Evolutionary conservation across 345 rosid genomes (phyloP), one percentile per base, ranked within the genome.

Genomic region (Orychophragmus violaceus): DNA sequence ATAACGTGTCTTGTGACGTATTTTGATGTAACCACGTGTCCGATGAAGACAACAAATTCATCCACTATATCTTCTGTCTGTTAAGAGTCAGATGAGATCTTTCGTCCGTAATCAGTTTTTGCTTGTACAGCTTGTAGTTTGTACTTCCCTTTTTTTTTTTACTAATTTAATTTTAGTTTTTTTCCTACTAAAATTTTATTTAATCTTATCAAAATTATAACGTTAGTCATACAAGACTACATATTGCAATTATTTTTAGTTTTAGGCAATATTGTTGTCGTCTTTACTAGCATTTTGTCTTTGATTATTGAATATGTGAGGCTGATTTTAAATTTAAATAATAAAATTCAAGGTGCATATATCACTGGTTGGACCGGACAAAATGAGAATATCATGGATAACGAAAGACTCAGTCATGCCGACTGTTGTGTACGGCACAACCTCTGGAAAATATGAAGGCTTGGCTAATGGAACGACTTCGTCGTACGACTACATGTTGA

Each of bases 341-440:
- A 23, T 53, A 36, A 58, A 36, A 37, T 23, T 8, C 53, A 61
- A 89, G 98, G 96, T 92, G 23, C 98, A 92, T 69, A 66, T 83
- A 42, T 89, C 95, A 39, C 9, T 82, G 29, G 89, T 77, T n/a
- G 91, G 96, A 3, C 32, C 50, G 18, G 79, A 83, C 46, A 77
- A 78, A 61, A 87, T 87, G 88, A 80, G 95, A 74, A 71, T 89
- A 60, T 76, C 90, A 60, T 92, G 95, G 95, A 84, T 85, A 17
- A 85, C 90, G 0, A 52, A 52, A 12, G 2, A 44, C 10, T 8
- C 55, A 21, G 23, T 77, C 18, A 79, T 75, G 17, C 66, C 90
- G 21, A 77, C 36, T 0, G 85, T 87, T n/a, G 78, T 76, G 0
- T 91, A 85, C 12, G 94, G 92, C 14, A 78, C 82, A 29, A 73